phyloP scores from a whole-genome alignment of 305 asterid species.

The Fraxinus albicans region DNA sequence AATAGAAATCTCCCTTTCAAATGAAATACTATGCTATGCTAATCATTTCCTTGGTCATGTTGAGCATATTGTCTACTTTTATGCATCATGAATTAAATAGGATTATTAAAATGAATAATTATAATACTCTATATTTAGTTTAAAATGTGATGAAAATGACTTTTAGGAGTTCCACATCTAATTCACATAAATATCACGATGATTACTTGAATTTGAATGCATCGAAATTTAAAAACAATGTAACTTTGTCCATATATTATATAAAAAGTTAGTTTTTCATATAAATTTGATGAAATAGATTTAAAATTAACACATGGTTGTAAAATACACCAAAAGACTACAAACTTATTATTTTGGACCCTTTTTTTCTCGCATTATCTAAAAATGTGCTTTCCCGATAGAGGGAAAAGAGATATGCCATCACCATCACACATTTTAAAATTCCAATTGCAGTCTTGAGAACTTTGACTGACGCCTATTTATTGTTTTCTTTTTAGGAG shows the following conservation, averaged over 20 bases:
- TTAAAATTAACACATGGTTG: neutral
- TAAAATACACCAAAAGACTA: neutral
- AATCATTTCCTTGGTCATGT: neutral
- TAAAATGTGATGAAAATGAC: neutral
- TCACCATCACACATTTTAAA: neutral
- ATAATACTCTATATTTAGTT: neutral
- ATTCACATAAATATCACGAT: neutral
- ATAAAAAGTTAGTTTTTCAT: neutral
- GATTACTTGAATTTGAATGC: neutral
- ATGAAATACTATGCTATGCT: neutral
- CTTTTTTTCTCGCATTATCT: neutral
- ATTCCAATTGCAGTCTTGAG: neutral
- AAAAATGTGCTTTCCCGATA: neutral
- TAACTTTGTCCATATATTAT: neutral
- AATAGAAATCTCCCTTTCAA: neutral
- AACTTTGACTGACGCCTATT: conserved; percentile 7
- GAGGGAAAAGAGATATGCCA: neutral
- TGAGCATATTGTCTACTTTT: neutral
- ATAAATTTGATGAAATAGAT: neutral
- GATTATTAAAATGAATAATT: neutral
- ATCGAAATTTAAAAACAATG: neutral
- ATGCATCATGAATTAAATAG: neutral
- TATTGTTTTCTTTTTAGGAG: conserved; percentile 37
- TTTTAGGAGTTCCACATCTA: neutral
- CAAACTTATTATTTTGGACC: neutral